These are phyloP conservation scores for Cordyceps pruinosa DNA, from an alignment of 2,329 filamentous ascomycete species.

Conservation along the genomic window DNA sequence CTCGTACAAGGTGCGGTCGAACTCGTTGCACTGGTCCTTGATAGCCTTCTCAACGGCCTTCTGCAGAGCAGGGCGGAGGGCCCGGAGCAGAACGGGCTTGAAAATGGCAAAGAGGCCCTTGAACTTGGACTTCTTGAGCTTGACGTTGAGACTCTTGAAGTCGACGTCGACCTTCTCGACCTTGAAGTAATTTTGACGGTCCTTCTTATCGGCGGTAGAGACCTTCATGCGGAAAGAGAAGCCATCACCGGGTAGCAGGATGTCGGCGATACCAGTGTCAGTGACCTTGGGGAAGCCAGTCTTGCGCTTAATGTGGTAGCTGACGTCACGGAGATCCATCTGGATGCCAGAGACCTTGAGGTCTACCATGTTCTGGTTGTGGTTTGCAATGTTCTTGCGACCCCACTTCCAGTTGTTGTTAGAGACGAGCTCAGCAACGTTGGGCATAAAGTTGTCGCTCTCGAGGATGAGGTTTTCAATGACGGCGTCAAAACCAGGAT, in stretches of 20 bases:
- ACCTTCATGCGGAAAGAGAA: constrained; percentile 89
- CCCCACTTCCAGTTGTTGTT: constrained; percentile 96
- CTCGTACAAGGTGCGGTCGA: constrained; percentile 65
- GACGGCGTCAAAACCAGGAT: constrained; percentile 75
- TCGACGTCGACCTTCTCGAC: constrained; percentile 81
- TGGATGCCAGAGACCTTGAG: constrained; percentile 84
- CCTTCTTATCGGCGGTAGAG: constrained; percentile 68
- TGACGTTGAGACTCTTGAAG: constrained; percentile 76
- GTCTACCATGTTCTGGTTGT: constrained; percentile 74
- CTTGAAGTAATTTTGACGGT: constrained; percentile 85
- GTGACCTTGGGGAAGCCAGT: constrained; percentile 82
- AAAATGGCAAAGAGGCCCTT: constrained; percentile 81
- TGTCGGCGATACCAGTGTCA: constrained; percentile 82
- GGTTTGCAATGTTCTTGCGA: constrained; percentile 77
- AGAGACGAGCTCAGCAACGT: constrained; percentile 77
- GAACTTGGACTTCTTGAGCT: constrained; percentile 90
- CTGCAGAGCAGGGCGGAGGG: constrained; percentile 75
- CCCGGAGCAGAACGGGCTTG: constrained; percentile 80
- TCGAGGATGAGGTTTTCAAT: constrained; percentile 94
- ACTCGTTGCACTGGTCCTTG: constrained; percentile 69
- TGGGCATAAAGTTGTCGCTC: constrained; percentile 94
- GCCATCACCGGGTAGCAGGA: constrained; percentile 79
- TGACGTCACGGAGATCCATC: constrained; percentile 84
- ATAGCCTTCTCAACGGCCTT: constrained; percentile 87
- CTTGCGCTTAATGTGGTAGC: constrained; percentile 94